phyloP scores from a whole-genome alignment of 179 eudicot species.

The Carnegiea gigantea region DNA sequence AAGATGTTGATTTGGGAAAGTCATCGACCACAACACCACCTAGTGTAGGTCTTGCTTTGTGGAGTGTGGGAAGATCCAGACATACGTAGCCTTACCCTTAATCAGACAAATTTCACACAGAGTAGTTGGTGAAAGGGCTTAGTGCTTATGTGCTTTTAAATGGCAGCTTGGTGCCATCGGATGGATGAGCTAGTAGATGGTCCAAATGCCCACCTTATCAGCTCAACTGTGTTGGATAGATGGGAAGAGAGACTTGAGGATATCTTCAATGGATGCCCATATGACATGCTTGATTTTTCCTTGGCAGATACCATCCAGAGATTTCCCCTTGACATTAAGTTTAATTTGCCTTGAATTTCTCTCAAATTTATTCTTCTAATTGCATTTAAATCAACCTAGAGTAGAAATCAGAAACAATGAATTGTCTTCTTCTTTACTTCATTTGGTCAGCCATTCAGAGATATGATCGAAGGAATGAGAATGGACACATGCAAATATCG shows the following conservation, averaged over 20 bases:
- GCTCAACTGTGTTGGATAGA: conserved; percentile 34
- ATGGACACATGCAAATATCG: conserved; percentile 47
- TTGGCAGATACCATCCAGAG: conserved; percentile 46
- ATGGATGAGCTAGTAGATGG: conserved; percentile 63
- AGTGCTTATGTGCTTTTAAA: too few relatives aligned
- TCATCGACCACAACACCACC: too few relatives aligned
- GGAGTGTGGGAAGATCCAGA: too few relatives aligned
- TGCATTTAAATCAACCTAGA: too few relatives aligned
- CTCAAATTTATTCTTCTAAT: too few relatives aligned
- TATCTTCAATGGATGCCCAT: conserved; percentile 48
- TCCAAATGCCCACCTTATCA: conserved; percentile 31
- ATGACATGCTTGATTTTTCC: conserved; percentile 53
- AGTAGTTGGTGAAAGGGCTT: too few relatives aligned
- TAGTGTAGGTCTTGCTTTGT: too few relatives aligned
- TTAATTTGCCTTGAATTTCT: neutral
- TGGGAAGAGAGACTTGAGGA: conserved; percentile 60
- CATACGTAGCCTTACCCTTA: too few relatives aligned
- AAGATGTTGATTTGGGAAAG: neutral
- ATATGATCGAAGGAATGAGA: conserved; percentile 59
- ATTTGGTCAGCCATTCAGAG: conserved; percentile 46
- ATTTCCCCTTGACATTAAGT: conserved; percentile 60
- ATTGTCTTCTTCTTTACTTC: neutral
- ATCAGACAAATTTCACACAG: too few relatives aligned
- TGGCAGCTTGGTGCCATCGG: conserved; percentile 54
- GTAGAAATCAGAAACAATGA: too few relatives aligned